These are phyloP conservation scores for Xylaria sp. DNA, from an alignment of 2,329 filamentous ascomycete species.

Conservation along the genomic window DNA sequence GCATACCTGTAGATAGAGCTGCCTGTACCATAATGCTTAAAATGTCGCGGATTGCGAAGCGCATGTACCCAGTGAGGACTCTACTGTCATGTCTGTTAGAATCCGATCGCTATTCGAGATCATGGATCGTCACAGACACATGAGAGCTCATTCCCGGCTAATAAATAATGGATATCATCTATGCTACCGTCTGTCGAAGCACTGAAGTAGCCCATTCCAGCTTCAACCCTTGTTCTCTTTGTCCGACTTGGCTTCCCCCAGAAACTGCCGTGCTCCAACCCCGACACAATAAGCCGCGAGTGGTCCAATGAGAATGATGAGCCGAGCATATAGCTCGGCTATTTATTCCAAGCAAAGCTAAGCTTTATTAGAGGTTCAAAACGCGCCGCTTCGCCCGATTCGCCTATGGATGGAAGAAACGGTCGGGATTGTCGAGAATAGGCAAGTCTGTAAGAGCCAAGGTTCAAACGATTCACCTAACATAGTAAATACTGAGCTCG, in stretches of 20 bases:
- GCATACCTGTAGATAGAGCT: background rate
- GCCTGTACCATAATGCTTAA: background rate
- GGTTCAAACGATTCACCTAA: background rate
- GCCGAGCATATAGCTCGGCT: slow-evolving; percentile 33
- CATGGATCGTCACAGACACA: background rate
- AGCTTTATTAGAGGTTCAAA: background rate
- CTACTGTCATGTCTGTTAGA: background rate
- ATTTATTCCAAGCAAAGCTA: slow-evolving; percentile 19
- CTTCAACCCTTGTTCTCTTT: slow-evolving; percentile 1
- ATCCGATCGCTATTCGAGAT: background rate
- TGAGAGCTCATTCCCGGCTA: background rate
- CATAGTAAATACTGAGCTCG: background rate
- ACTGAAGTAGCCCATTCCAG: too few species aligned
- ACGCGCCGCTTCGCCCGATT: slow-evolving; percentile 16
- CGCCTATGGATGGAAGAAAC: background rate
- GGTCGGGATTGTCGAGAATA: background rate
- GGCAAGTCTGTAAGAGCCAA: background rate
- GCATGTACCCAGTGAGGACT: background rate
- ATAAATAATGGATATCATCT: background rate
- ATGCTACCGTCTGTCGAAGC: background rate
- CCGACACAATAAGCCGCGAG: slow-evolving; percentile 27
- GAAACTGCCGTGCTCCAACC: slow-evolving; percentile 38
- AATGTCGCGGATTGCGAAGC: background rate
- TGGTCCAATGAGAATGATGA: slow-evolving; percentile 22
- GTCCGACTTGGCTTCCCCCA: slow-evolving; percentile 22